Conservation (phyloP, 306 rosid genomes). For the Prunus dulcis region DNA sequence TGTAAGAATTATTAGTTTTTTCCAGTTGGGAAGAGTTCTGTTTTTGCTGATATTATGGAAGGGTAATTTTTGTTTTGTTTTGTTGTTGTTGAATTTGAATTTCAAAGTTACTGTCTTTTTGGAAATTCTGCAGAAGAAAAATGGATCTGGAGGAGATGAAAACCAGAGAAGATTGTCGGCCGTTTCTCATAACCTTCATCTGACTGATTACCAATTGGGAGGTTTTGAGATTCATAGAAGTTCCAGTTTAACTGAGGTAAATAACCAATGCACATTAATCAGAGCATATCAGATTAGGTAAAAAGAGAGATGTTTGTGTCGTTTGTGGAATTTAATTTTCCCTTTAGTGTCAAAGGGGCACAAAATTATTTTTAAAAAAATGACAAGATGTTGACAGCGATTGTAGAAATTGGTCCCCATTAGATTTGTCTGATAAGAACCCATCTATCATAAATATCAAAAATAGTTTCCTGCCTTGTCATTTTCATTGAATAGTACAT, state of each 20-base stretch:
- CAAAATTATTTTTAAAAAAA: background rate
- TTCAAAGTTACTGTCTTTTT: background rate
- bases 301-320: background rate
- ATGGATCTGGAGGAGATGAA: constrained; percentile 42
- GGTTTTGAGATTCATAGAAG: constrained; percentile 39
- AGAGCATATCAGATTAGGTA: too few species aligned
- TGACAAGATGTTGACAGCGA: constrained; percentile 17
- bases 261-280: background rate
- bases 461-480: constrained; percentile 16
- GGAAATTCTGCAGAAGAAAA: constrained; percentile 38
- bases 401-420: background rate
- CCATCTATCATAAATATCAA: background rate
- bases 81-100: background rate
- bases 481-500: constrained; percentile 10
- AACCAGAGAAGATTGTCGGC: constrained; percentile 52
- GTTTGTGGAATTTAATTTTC: background rate
- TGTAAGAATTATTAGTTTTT: background rate
- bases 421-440: constrained; percentile 13
- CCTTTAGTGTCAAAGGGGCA: background rate
- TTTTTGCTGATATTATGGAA: background rate
- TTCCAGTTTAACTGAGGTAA: constrained; percentile 62
- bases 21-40: background rate
- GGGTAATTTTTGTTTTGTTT: background rate
- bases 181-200: constrained; percentile 34
- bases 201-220: constrained; percentile 35